These are phyloP conservation scores for Diplotaxis tenuifolia DNA, from an alignment of 345 rosid genomes.

Conservation along the genomic window DNA sequence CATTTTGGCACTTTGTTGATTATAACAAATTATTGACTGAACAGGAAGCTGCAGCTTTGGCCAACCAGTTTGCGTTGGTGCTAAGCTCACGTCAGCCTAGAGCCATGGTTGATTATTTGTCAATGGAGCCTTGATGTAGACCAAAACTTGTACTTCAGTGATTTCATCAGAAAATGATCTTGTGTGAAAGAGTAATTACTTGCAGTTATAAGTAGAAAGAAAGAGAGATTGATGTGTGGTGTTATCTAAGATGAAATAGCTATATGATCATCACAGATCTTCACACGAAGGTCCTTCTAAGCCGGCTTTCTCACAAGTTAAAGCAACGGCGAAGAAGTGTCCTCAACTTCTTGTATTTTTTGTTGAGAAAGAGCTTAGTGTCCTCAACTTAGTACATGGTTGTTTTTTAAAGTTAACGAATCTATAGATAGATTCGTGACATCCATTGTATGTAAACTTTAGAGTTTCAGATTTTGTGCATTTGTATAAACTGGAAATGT, in stretches of 20 bases:
- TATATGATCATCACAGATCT: constrained; percentile 9
- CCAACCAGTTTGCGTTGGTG: constrained; percentile 81
- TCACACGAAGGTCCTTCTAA: neutral
- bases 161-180: constrained; percentile 16
- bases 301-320: constrained; percentile 9
- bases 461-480: neutral
- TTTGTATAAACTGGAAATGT: neutral
- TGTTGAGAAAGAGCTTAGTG: no score
- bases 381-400: constrained; percentile 1
- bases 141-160: neutral
- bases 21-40: neutral
- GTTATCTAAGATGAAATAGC: neutral
- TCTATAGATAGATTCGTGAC: neutral
- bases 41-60: constrained; percentile 93
- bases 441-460: neutral
- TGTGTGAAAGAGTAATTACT: neutral
- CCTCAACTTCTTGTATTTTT: no score
- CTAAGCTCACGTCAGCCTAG: constrained; percentile 77
- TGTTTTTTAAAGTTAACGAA: neutral
- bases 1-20: constrained; percentile 8
- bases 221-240: neutral
- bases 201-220: neutral
- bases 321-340: constrained; percentile 12
- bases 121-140: constrained; percentile 34
- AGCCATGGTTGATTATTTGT: constrained; percentile 44